phyloP scores from a whole-genome alignment of 2,329 filamentous ascomycete genomes.

The Nannizziopsis arthrosporioides region DNA sequence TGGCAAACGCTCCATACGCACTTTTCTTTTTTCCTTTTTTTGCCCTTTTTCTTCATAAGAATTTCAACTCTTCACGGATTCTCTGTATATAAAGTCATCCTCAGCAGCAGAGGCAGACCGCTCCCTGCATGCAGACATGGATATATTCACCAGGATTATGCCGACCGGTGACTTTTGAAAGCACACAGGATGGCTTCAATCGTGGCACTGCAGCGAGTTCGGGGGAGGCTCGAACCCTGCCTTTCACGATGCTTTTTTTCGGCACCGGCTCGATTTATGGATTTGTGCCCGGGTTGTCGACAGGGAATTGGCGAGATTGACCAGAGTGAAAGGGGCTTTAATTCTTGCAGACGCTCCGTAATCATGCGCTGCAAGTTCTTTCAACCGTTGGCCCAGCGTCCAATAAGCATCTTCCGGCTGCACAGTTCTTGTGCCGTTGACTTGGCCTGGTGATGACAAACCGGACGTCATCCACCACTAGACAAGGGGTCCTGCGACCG shows the following conservation, averaged over 20 bases:
- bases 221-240: not conserved
- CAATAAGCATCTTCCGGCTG: conserved; percentile 3
- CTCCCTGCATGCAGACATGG: too few species aligned
- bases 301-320: not conserved
- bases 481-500: too few species aligned
- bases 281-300: conserved; percentile 7
- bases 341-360: conserved; percentile 1
- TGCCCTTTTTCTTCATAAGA: too few species aligned
- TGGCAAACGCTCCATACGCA: too few species aligned
- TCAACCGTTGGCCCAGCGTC: not conserved
- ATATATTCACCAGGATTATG: too few species aligned
- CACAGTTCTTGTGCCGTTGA: not conserved
- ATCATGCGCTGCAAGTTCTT: not conserved
- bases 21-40: too few species aligned
- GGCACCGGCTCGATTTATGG: conserved; percentile 1
- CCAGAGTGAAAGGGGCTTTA: not conserved
- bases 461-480: too few species aligned
- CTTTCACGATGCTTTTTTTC: not conserved
- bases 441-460: not conserved
- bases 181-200: too few species aligned
- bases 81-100: too few species aligned
- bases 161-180: too few species aligned
- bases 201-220: not conserved
- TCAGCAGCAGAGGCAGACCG: too few species aligned
- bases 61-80: too few species aligned